Evolutionary conservation across 2,329 filamentous ascomycete genomes (phyloP).

Genomic region (Pseudogymnoascus sp.): DNA sequence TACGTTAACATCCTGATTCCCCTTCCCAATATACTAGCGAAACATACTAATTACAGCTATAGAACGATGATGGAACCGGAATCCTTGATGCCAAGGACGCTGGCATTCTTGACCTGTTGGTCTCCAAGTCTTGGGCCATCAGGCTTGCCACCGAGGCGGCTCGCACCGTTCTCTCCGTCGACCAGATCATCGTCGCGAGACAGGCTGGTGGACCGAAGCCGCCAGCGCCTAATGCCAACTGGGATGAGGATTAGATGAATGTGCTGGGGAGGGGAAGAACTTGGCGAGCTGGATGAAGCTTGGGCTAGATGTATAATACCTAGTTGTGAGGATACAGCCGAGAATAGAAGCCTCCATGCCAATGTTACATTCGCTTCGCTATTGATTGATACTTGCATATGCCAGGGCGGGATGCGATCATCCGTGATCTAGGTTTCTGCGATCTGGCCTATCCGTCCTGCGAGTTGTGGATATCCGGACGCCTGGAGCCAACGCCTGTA

Average conservation of each 20-base stretch:
- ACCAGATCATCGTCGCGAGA: slow-evolving; percentile 97
- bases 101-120: slow-evolving; percentile 85
- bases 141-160: slow-evolving; percentile 93
- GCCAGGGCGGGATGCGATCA: not conserved
- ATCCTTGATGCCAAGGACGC: slow-evolving; percentile 78
- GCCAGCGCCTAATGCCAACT: slow-evolving; percentile 73
- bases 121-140: slow-evolving; percentile 93
- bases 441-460: not conserved
- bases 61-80: slow-evolving; percentile 71
- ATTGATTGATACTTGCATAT: not conserved
- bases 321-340: slow-evolving; percentile 5
- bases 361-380: not conserved
- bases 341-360: not conserved
- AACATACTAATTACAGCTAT: slow-evolving; percentile 13
- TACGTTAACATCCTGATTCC: slow-evolving; percentile 27
- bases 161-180: slow-evolving; percentile 86
- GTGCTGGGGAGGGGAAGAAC: slow-evolving; percentile 3
- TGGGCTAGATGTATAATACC: slow-evolving; percentile 24
- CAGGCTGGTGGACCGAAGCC: slow-evolving; percentile 97
- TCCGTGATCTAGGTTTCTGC: not conserved
- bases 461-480: not conserved
- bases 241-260: slow-evolving; percentile 30
- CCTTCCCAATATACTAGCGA: not conserved
- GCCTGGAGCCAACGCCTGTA: not conserved
- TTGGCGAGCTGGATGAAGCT: slow-evolving; percentile 16